Conservation (phyloP, 164 flowering plant genomes). For the Vitis vinifera region ASM3070453v1 NC_081807.1:17262501-17263000, state of each 20-base stretch:
- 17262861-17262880: constrained; percentile 42
- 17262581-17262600: constrained; percentile 13
- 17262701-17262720: too few species aligned
- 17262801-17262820: constrained; percentile 14
- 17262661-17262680: too few species aligned
- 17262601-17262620: constrained; percentile 8
- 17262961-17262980: constrained; percentile 51
- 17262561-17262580: constrained; percentile 18
- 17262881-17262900: constrained; percentile 13
- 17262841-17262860: constrained; percentile 22
- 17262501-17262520: too few species aligned
- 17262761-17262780: not conserved
- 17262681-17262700: too few species aligned
- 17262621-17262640: too few species aligned
- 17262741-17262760: too few species aligned
- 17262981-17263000: constrained; percentile 28
- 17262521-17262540: constrained; percentile 3
- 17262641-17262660: too few species aligned
- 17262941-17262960: constrained; percentile 19
- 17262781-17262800: constrained; percentile 28
- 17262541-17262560: constrained; percentile 27
- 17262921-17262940: constrained; percentile 15
- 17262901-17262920: not conserved
- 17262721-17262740: too few species aligned
- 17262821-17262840: constrained; percentile 6